phyloP scores from a whole-genome alignment of 257 asterid species.

The Jasminum sambac region DNA sequence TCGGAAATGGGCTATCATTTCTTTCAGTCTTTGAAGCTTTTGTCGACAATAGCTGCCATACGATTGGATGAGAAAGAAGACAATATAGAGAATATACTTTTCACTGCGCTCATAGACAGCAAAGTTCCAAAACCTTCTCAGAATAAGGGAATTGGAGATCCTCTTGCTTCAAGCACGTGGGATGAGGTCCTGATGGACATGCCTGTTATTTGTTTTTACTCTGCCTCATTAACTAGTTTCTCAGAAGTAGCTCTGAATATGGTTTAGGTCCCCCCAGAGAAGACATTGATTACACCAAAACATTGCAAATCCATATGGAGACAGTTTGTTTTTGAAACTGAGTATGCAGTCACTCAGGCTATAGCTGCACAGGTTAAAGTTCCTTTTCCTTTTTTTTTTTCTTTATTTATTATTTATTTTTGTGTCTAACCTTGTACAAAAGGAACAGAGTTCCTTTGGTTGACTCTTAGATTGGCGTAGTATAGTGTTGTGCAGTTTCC shows the following conservation, averaged over 20 bases:
- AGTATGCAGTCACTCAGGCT: conserved; percentile 56
- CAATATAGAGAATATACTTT: conserved; percentile 44
- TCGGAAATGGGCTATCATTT: conserved; percentile 14
- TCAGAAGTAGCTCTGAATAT: conserved; percentile 10
- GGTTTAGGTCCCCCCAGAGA: conserved; percentile 50
- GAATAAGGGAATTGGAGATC: conserved; percentile 37
- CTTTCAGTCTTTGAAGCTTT: conserved; percentile 50
- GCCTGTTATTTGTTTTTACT: neutral
- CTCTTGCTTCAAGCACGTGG: conserved; percentile 68
- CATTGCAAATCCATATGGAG: conserved; percentile 64
- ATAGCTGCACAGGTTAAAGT: conserved; percentile 53
- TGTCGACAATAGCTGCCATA: conserved; percentile 50
- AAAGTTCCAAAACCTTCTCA: conserved; percentile 25
- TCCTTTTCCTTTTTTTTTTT: neutral
- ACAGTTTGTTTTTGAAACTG: conserved; percentile 58
- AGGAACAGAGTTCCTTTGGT: neutral
- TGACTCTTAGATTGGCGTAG: neutral
- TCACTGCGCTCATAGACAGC: conserved; percentile 42
- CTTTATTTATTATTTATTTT: too few species aligned
- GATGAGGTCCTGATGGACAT: conserved; percentile 41
- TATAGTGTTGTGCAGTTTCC: neutral
- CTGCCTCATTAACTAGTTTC: neutral
- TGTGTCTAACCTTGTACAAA: neutral
- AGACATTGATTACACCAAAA: conserved; percentile 60
- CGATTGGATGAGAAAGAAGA: conserved; percentile 46